These are phyloP conservation scores for Globisporangium camurandrum DNA, from an alignment of 352 stramenopile species.

Conservation along the genomic window DNA sequence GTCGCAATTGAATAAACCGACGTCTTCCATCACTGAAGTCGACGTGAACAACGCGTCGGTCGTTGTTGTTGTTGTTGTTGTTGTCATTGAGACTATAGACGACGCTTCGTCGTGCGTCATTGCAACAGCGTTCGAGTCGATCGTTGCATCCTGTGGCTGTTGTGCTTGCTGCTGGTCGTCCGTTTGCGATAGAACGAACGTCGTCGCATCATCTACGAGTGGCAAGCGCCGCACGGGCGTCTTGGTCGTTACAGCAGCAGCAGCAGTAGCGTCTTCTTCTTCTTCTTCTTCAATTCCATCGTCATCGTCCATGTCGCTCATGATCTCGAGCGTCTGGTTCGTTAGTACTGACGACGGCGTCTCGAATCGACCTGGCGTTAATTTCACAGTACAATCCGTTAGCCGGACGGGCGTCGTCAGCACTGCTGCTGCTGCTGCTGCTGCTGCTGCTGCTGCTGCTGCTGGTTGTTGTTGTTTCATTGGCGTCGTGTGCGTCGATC, in stretches of 20 bases:
- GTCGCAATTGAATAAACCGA: conserved; percentile 81
- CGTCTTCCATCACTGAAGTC: conserved; percentile 76
- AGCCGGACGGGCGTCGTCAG: conserved; percentile 5
- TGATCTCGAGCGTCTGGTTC: conserved; percentile 7
- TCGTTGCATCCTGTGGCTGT: too few species aligned
- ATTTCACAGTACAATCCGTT: too few species aligned
- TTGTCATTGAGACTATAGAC: too few species aligned
- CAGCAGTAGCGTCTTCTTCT: too few species aligned
- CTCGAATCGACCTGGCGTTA: conserved; percentile 4
- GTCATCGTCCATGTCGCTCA: conserved; percentile 6
- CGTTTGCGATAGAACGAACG: conserved; percentile 10
- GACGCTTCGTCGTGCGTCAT: neutral
- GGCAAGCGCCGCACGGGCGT: neutral
- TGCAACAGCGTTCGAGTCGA: neutral
- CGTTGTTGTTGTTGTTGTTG: too few species aligned
- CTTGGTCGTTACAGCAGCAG: too few species aligned
- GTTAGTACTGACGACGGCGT: conserved; percentile 11
- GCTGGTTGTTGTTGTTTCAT: conserved; percentile 5
- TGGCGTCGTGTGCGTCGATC: conserved; percentile 12
- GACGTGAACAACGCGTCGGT: conserved; percentile 45
- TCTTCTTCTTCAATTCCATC: neutral
- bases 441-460: neutral
- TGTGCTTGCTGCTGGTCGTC: too few species aligned
- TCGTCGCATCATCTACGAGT: conserved; percentile 1
- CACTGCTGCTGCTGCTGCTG: neutral